phyloP scores from a whole-genome alignment of 2,329 filamentous ascomycete genomes.

The Fusarium guadeloupense region DNA sequence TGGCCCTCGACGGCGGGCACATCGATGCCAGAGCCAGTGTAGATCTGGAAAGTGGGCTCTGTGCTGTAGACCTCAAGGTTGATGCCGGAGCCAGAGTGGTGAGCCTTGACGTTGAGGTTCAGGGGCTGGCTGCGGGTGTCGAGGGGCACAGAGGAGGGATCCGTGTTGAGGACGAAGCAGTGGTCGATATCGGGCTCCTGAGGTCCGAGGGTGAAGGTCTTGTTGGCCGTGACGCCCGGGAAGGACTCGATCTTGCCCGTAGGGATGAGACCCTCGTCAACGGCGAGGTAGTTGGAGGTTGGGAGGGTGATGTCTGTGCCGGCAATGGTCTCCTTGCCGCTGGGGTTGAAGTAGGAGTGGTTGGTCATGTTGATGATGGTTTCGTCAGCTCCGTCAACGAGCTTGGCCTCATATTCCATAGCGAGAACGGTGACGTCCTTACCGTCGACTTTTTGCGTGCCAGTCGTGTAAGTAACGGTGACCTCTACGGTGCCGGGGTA shows the following conservation, averaged over 20 bases:
- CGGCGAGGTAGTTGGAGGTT: slow-evolving; percentile 73
- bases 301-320: slow-evolving; percentile 73
- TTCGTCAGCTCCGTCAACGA: slow-evolving; percentile 83
- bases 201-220: slow-evolving; percentile 76
- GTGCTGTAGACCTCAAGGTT: slow-evolving; percentile 90
- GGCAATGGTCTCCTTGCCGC: slow-evolving; percentile 61
- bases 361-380: slow-evolving; percentile 94
- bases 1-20: slow-evolving; percentile 72
- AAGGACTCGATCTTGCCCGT: slow-evolving; percentile 71
- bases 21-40: slow-evolving; percentile 86
- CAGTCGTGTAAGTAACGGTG: slow-evolving; percentile 80
- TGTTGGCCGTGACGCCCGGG: slow-evolving; percentile 70
- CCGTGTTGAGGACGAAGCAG: slow-evolving; percentile 82
- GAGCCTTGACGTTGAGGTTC: slow-evolving; percentile 73
- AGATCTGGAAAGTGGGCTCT: slow-evolving; percentile 97
- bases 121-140: slow-evolving; percentile 73
- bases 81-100: slow-evolving; percentile 77
- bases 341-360: slow-evolving; percentile 83
- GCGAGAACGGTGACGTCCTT: slow-evolving; percentile 76
- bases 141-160: slow-evolving; percentile 67
- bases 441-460: slow-evolving; percentile 69
- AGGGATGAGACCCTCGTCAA: slow-evolving; percentile 79
- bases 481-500: slow-evolving; percentile 87
- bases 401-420: slow-evolving; percentile 89
- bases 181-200: slow-evolving; percentile 83